Conservation (phyloP, 2,329 filamentous ascomycete genomes). For the Dendryphion nanum region DNA sequence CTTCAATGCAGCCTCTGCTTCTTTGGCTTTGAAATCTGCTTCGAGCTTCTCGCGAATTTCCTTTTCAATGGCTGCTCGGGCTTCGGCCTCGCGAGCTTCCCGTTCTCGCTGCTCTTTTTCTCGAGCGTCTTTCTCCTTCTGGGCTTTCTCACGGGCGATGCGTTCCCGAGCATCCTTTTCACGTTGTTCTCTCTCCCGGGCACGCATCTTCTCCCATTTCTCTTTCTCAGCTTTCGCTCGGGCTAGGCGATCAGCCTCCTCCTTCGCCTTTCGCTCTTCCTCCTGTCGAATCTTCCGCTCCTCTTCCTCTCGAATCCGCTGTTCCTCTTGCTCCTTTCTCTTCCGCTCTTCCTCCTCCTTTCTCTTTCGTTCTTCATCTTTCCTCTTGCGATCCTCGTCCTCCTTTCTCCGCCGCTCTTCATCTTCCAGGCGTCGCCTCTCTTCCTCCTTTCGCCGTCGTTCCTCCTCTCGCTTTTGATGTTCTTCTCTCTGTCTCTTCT, state of each 20-base stretch:
- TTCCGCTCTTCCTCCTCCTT: conserved; percentile 53
- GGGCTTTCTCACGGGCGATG: conserved; percentile 40
- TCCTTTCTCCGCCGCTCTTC: conserved; percentile 24
- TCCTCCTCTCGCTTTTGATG: conserved; percentile 31
- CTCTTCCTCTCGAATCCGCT: conserved; percentile 35
- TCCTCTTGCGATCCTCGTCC: conserved; percentile 26
- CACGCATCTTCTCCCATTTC: conserved; percentile 51
- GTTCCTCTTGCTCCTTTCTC: conserved; percentile 33
- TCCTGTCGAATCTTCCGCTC: conserved; percentile 41
- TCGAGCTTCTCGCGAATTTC: conserved; percentile 43
- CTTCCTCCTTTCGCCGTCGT: conserved; percentile 32
- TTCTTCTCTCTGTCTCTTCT: conserved; percentile 30
- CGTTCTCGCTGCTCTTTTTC: conserved; percentile 43
- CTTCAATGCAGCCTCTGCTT: conserved; percentile 38
- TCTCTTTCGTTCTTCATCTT: conserved; percentile 8
- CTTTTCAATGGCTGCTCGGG: conserved; percentile 38
- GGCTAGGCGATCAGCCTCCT: conserved; percentile 47
- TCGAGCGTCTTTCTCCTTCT: conserved; percentile 40
- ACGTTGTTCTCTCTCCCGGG: conserved; percentile 48
- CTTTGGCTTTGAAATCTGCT: conserved; percentile 39
- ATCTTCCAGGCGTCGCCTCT: conserved; percentile 42
- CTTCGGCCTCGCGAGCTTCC: conserved; percentile 35
- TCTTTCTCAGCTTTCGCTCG: conserved; percentile 50
- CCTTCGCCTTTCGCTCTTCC: conserved; percentile 46
- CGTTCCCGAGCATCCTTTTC: conserved; percentile 50